Evolutionary conservation across 2,329 filamentous ascomycete genomes (phyloP), one percentile per base, ranked within the genome.

Genomic region (Sphaerulina vaccinii): DNA sequence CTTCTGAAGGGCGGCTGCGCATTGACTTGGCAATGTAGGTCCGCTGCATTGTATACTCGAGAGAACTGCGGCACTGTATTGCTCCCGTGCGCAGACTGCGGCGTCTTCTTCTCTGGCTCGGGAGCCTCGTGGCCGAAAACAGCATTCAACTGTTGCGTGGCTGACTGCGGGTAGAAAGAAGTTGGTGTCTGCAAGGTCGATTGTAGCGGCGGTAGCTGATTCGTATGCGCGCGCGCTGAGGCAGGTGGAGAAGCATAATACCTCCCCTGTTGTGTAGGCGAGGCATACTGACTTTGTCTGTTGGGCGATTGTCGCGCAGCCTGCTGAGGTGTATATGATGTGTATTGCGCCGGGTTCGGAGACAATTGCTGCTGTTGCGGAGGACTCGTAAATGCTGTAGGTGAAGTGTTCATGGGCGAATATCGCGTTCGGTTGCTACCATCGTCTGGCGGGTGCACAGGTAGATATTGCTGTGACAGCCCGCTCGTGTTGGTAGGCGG

Each of bases 401-500:
- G 88, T 55, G 90, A 90, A 55, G 95, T 76, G 70, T 96, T 92
- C 91, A 96, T 96, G 58, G 92, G 93, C 40, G 92, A 97, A 73
- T 97, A 97, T 68, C 91, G 84, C 70, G 95, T 88, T 54, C 90
- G 88, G 44, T 88, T 80, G 37, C 90, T 93, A 53, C 88, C 84
- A 66, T 92, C 85, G 23, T 63, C 62, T 40, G 58, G 58, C 38
- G 55, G 16, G 35, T 67, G 60, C 9, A 62, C 49, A 42, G 66
- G 64, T 60, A 84, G 73, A 61, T 86, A 87, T 69, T 92, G 86
- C 62, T 90, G 82, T 56, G 82, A 89, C 54, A 83, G 77, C 62
- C 92, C 84, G 65, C 49, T 55, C 40, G 56, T 52, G 8, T 32
- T 32, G 29, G 58, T 87, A 70, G 83, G 83, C 37, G 88, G 83